Base-by-base conservation (phyloP, 148 eudicot genomes). In the Fagopyrum tataricum region DNA sequence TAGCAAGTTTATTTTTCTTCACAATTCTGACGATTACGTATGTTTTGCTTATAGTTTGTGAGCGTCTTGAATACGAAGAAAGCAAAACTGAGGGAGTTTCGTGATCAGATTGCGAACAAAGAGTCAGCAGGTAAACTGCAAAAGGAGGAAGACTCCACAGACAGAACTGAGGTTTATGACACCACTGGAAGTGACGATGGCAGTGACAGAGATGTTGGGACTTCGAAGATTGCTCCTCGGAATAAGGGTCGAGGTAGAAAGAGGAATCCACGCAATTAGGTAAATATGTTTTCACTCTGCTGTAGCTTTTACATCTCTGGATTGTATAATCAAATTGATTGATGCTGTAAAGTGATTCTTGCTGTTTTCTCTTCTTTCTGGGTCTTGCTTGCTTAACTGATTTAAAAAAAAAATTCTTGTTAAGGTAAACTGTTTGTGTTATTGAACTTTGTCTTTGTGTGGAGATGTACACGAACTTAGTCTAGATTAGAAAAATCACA, bases 41-140 rank as follows among this genome's bases (percentile, higher is more conserved):
- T 21, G 42, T 41, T 74, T 4, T 78, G 69, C 18, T 75, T 78
- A 39, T 84, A 95, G 98, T 95, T 95, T 87, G 86, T 95, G 73
- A 82, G 81, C 41, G 86, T 95, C 37, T 73, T 95, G 75, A 95
- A 95, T 82, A 83, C 91, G 40, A 95, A 95, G 88, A 95, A 95
- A 81, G 87, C 91, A 75, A 95, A 90, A 79, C 87, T 95, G 21
- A 88, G 97, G 80, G 90, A 88, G 79, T 90, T 91, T 77, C 90
- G 92, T 23, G 87, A 87, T 76, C 80, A 70, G 75, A 82, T 87
- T 26, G 83, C 88, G 2, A 85, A 88, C 43, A 79, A 79, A 76
- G 80, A 49, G 47, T 81, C 78, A 9, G 62, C 75, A 23, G 77
- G 77, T 31, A 84, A 90, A 77, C 67, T 51, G 71, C 78, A 84